Percentiles rank a stretch among this genome's conserved stretches.
Conservation (phyloP, 2,329 filamentous ascomycete genomes). For the Fusarium sp. region DNA sequence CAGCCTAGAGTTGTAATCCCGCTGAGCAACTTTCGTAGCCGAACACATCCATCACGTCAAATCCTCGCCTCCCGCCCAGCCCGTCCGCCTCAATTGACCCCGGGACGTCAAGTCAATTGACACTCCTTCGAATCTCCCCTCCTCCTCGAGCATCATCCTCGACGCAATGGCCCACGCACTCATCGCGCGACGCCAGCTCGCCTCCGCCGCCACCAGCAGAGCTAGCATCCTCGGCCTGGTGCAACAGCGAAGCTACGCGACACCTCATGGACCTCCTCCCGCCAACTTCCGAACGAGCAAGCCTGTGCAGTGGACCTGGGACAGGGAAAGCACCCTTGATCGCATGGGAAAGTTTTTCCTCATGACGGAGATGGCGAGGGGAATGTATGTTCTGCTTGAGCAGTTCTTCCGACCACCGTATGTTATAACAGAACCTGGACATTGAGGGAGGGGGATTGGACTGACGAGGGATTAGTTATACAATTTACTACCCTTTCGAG, state of each 20-base stretch:
- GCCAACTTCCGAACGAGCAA: constrained; percentile 81
- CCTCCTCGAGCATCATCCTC: constrained; percentile 23
- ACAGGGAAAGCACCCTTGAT: constrained; percentile 80
- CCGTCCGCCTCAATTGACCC: constrained; percentile 40
- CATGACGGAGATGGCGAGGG: constrained; percentile 92
- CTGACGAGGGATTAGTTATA: constrained; percentile 73
- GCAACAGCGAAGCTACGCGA: constrained; percentile 62
- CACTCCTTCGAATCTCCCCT: constrained; percentile 16
- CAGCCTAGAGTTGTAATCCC: constrained; percentile 53
- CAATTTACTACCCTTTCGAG: constrained; percentile 98
- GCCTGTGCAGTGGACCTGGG: constrained; percentile 81
- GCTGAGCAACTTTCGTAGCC: constrained; percentile 47
- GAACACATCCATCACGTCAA: constrained; percentile 44
- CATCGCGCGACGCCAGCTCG: constrained; percentile 50
- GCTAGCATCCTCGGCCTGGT: constrained; percentile 32
- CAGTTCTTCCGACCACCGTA: constrained; percentile 98
- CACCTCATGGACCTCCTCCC: constrained; percentile 81
- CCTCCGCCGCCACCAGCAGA: constrained; percentile 36
- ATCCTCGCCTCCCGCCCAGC: constrained; percentile 41
- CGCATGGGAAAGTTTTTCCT: constrained; percentile 93
- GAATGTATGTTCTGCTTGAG: constrained; percentile 98
- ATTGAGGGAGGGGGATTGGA: not conserved
- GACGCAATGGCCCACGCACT: constrained; percentile 48
- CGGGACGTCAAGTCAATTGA: constrained; percentile 45
- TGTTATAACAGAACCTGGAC: constrained; percentile 54